Evolutionary conservation across 2,329 filamentous ascomycete species (phyloP).

Genomic region (Leptographium wingfieldii): DNA sequence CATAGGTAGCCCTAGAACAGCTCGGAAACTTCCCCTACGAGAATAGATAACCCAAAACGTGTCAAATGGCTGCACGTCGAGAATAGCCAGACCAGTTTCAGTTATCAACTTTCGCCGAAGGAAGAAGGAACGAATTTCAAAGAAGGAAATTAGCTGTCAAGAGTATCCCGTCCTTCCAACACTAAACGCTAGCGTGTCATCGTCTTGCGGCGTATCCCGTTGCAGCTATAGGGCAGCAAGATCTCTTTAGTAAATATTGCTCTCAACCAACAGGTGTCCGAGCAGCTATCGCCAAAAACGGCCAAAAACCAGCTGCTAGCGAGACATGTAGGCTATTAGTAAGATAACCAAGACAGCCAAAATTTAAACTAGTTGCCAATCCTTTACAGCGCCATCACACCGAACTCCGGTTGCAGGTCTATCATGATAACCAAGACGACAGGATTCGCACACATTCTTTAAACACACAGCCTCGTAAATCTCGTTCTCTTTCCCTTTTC

Average conservation of each 20-base stretch:
- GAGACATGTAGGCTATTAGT: neutral
- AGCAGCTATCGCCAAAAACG: neutral
- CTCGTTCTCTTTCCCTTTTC: neutral
- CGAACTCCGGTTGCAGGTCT: neutral
- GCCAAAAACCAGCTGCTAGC: no score
- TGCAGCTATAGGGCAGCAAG: neutral
- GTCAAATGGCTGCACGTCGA: neutral
- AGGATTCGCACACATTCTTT: neutral
- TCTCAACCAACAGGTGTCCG: no score
- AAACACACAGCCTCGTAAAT: neutral
- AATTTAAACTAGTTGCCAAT: neutral
- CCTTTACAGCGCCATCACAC: neutral
- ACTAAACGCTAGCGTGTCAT: neutral
- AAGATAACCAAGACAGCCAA: neutral
- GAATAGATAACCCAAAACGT: neutral
- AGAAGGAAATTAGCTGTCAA: no score
- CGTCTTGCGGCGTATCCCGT: neutral
- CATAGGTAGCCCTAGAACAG: neutral
- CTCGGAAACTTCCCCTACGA: neutral
- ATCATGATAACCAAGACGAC: neutral
- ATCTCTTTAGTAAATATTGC: neutral
- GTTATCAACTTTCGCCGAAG: neutral
- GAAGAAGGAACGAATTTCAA: no score
- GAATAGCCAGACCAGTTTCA: neutral
- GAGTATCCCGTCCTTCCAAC: neutral